Conservation (phyloP, 1,284 basidiomycete species). For the Leccinum solheimii region DNA sequence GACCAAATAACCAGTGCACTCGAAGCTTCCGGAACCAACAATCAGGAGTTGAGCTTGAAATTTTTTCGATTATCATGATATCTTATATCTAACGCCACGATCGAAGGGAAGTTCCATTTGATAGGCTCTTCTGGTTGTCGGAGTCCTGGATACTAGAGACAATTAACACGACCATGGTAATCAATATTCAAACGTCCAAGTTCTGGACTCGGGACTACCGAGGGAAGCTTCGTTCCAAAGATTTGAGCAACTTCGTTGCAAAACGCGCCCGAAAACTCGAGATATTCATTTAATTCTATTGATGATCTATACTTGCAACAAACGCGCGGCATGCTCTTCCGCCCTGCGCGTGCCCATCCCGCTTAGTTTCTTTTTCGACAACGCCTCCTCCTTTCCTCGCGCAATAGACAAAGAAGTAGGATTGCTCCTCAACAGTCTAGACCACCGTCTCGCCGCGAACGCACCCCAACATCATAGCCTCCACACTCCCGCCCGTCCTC, state of each 20-base stretch:
- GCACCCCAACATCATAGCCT: constrained; percentile 66
- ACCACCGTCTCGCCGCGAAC: constrained; percentile 57
- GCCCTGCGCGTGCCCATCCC: neutral
- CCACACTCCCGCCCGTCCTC: constrained; percentile 58
- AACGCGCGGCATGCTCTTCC: neutral
- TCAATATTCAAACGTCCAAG: neutral
- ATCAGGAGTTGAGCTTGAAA: neutral
- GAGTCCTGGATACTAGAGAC: neutral
- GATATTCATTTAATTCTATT: neutral
- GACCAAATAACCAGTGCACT: neutral
- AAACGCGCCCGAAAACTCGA: neutral
- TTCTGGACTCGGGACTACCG: neutral
- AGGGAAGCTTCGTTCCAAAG: neutral
- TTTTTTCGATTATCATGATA: too few relatives aligned
- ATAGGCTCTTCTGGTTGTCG: neutral
- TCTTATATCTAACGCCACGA: too few relatives aligned
- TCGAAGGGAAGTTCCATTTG: neutral
- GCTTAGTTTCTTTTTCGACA: too few relatives aligned
- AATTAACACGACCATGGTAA: neutral
- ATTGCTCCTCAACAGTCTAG: constrained; percentile 10
- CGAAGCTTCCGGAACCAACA: neutral
- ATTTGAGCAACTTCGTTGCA: neutral
- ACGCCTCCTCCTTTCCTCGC: neutral
- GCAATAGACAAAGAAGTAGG: neutral
- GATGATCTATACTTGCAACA: neutral